A percentile compares a stretch with the other conserved stretches of the same genome.
Conservation (phyloP, 2,329 filamentous ascomycete genomes). For the Pestalotiopsis sp. region DNA sequence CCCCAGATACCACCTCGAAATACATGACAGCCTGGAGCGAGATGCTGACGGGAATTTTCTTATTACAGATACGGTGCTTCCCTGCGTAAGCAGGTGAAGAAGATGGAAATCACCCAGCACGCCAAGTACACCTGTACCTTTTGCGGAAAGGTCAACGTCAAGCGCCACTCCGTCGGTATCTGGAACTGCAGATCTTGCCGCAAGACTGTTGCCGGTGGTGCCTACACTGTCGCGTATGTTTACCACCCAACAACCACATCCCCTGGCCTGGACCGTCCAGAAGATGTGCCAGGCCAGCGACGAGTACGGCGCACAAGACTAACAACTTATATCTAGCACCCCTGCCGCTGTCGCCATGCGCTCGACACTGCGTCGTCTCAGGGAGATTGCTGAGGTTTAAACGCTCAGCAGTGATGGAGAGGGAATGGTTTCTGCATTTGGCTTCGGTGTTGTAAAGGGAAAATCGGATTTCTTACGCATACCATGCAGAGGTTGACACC, state of each 20-base stretch:
- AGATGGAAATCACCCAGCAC: conserved; percentile 99
- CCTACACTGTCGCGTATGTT: conserved; percentile 95
- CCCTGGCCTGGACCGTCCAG: neutral
- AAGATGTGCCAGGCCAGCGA: neutral
- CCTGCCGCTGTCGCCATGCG: conserved; percentile 91
- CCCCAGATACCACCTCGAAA: neutral
- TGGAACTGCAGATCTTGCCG: conserved; percentile 96
- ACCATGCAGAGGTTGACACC: conserved; percentile 24
- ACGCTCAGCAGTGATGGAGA: conserved; percentile 31
- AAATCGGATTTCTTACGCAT: conserved; percentile 27
- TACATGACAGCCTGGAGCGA: neutral
- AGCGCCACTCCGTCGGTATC: conserved; percentile 89
- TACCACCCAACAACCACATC: neutral
- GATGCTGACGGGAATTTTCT: conserved; percentile 15
- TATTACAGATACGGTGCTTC: conserved; percentile 88
- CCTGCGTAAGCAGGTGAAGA: conserved; percentile 99
- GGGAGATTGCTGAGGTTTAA: conserved; percentile 96
- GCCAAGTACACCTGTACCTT: conserved; percentile 97
- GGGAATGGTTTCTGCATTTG: conserved; percentile 27
- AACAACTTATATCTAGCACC: conserved; percentile 45
- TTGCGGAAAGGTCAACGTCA: conserved; percentile 95
- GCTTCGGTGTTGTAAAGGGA: conserved; percentile 30
- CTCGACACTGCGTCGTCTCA: conserved; percentile 94
- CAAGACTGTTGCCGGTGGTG: conserved; percentile 91
- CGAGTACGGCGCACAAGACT: neutral